Percentiles rank a stretch among this genome's conserved stretches.
Conservation (phyloP, 2,329 filamentous ascomycete genomes). For the Trichoderma oligosporum region DNA sequence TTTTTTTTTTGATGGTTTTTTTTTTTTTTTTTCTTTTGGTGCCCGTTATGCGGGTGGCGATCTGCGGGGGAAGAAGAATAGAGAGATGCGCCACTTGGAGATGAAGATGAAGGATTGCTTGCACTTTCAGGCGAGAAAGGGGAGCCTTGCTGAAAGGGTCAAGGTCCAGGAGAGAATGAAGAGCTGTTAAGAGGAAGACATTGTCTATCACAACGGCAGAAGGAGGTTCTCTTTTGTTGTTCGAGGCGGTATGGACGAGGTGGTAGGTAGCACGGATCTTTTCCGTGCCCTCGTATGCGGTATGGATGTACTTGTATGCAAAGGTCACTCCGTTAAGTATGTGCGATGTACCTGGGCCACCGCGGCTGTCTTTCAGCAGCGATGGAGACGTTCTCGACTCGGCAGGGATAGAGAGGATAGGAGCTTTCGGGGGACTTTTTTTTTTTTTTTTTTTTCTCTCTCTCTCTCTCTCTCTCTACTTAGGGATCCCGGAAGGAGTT, state of each 20-base stretch:
- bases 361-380: too few relatives aligned
- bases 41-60: conserved; percentile 1
- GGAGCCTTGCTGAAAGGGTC: conserved; percentile 12
- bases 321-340: too few relatives aligned
- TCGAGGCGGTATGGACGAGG: conserved; percentile 13
- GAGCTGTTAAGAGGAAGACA: conserved; percentile 13
- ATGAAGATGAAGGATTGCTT: not conserved
- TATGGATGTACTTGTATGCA: conserved; percentile 1
- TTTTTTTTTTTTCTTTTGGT: too few relatives aligned
- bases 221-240: not conserved
- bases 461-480: too few relatives aligned
- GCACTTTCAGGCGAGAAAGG: too few relatives aligned
- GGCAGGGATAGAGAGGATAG: too few relatives aligned
- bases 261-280: conserved; percentile 2
- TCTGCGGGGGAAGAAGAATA: not conserved
- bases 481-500: not conserved
- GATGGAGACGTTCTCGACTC: too few relatives aligned
- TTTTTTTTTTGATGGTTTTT: too few relatives aligned
- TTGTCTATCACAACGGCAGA: too few relatives aligned
- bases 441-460: too few relatives aligned
- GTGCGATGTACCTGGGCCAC: not conserved
- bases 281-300: not conserved
- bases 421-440: too few relatives aligned
- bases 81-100: not conserved
- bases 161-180: conserved; percentile 1